Evolutionary conservation across 371 early-diverging fungal genomes (phyloP), one percentile per base, ranked within the genome.

Genomic region (Actinomortierella wolfii): DNA sequence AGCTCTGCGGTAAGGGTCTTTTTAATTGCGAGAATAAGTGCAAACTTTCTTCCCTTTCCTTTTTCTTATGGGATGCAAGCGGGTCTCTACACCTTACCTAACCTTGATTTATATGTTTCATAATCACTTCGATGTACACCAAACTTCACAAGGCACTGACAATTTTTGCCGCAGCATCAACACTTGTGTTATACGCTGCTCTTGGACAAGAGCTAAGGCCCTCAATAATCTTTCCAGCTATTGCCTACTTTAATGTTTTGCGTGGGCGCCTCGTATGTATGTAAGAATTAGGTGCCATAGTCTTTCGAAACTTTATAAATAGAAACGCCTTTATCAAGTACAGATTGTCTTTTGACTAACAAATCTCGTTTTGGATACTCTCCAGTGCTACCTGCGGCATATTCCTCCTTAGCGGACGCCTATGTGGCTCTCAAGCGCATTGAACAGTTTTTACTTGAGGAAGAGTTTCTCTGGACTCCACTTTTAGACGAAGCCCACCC

Each of bases 351-450:
- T n/a, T n/a, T n/a, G n/a, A n/a, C n/a, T n/a, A n/a, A n/a, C n/a
- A n/a, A n/a, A n/a, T n/a, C n/a, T n/a, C n/a, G 34, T 11, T 34
- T 4, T 34, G 7, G 34, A 6, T 34, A 6, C 34, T 34, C 11
- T 34, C 80, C 89, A 76, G 80, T 91, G 64, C 59, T 92, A 20
- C 93, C 93, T 0, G 73, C 76, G 29, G 62, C 84, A 14, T 77
- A 92, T 14, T 74, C 83, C 23, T 77, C 76, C 11, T 74, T 80
- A 42, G 79, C 79, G 24, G 91, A 92, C 51, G 83, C 87, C 39
- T 73, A 67, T 24, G 86, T 93, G 28, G 88, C 89, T 4, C n/a
- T 84, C 13, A 61, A 54, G 7, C 81, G 94, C 39, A 83, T 93
- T 25, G 65, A 82, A 25, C 79, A 74, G 17, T 77, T 89, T 2